Percentiles rank a stretch among this genome's conserved stretches.
Conservation (phyloP, 352 stramenopile genomes). For the Phytophthora litchii region DNA sequence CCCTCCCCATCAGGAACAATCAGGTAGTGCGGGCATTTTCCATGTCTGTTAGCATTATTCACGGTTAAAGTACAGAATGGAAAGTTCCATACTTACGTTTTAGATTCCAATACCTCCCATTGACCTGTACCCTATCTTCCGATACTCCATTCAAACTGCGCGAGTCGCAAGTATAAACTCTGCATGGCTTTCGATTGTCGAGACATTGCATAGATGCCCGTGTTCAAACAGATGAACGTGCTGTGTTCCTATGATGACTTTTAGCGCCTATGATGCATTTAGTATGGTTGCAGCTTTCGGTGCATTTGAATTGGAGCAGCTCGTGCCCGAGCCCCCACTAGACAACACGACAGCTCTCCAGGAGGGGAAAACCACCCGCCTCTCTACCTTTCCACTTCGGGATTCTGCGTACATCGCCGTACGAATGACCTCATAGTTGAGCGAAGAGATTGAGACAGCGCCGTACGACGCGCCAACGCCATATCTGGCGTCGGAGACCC, state of each 20-base stretch:
- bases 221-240: background rate
- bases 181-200: background rate
- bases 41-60: too few species aligned
- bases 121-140: too few species aligned
- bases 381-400: slow-evolving; percentile 9
- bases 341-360: background rate
- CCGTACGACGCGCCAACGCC: slow-evolving; percentile 23
- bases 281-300: background rate
- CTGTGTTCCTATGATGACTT: slow-evolving; percentile 3
- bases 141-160: too few species aligned
- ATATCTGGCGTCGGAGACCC: background rate
- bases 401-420: slow-evolving; percentile 28
- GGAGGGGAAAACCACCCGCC: slow-evolving; percentile 13
- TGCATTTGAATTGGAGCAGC: too few species aligned
- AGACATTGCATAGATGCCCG: background rate
- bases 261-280: background rate
- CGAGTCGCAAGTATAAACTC: too few species aligned
- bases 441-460: slow-evolving; percentile 30
- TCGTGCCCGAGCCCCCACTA: background rate
- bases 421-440: slow-evolving; percentile 26
- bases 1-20: too few species aligned
- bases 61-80: too few species aligned
- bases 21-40: too few species aligned
- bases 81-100: background rate
- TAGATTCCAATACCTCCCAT: too few species aligned